Evolutionary conservation across 2,329 filamentous ascomycete genomes (phyloP), one percentile per base, ranked within the genome.

Genomic region (Ophiostoma sp.): DNA sequence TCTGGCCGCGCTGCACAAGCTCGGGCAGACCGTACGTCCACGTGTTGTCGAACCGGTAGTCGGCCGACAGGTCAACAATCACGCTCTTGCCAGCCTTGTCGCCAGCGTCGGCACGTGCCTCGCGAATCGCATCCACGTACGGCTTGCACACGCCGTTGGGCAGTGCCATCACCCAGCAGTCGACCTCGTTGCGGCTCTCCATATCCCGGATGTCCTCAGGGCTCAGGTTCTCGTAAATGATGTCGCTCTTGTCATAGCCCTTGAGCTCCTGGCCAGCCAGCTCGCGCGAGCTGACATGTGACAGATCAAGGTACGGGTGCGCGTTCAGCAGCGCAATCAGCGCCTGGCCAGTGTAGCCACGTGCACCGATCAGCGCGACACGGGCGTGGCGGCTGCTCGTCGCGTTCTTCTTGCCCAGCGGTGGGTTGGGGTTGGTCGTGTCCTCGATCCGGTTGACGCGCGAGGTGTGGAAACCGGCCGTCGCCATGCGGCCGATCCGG

Each of bases 141-240:
- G 95, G 93, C 80, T 93, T 91, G 86, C 92, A 97, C 65, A 97
- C 92, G 70, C 92, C 91, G 76, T 98, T 99, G 62, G 94, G 95
- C 42, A 98, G 87, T 47, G 95, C 95, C 91, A 98, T 95, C 62
- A 98, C 91, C 93, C 93, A 98, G 80, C 91, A 95, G 81, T 98
- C 94, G 65, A 98, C 88, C 75, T 93, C 87, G 66, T 91, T 90
- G 44, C 89, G 87, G 76, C 90, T 88, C 71, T 95, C 91, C 86
- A 98, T 92, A 69, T 88, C 85, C 71, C 88, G 87, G 12, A 97
- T 89, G 73, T 98, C 94, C 72, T 98, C 94, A 6, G 92, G 86
- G 68, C 86, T 88, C 62, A 98, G 83, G 77, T 93, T 97, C 79
- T 97, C 92, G 79, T 99, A 99, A 71, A 87, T 92, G 73, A 99